A percentile compares a stretch with the other conserved stretches of the same genome.
phyloP scores from a whole-genome alignment of 495 filamentous ascomycete species.

The Aspergillus kassunensis region DNA sequence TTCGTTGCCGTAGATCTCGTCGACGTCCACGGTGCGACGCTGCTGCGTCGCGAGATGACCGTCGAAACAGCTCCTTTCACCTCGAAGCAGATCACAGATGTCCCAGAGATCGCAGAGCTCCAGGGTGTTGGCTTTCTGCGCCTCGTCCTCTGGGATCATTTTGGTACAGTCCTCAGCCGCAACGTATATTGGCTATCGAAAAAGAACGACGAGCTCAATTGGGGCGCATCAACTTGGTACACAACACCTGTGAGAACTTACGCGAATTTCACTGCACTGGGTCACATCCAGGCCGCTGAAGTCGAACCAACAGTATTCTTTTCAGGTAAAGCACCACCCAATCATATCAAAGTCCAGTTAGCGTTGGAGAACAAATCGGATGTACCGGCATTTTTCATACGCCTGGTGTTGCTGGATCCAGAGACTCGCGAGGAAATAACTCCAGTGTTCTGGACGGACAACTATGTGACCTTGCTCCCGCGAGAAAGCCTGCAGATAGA shows the following conservation, averaged over 20 bases:
- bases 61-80: constrained; percentile 19
- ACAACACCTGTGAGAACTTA: constrained; percentile 53
- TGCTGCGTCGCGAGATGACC: constrained; percentile 26
- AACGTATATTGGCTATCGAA: constrained; percentile 61
- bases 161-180: constrained; percentile 39
- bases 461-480: constrained; percentile 61
- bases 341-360: constrained; percentile 23
- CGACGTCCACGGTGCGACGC: constrained; percentile 38
- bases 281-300: constrained; percentile 32
- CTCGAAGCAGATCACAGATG: constrained; percentile 22
- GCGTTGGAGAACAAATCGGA: constrained; percentile 48
- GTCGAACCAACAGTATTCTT: constrained; percentile 26
- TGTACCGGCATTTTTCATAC: constrained; percentile 55
- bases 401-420: constrained; percentile 42
- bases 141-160: constrained; percentile 37
- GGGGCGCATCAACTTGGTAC: constrained; percentile 56
- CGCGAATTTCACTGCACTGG: constrained; percentile 48
- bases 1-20: constrained; percentile 46
- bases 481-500: constrained; percentile 39
- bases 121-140: constrained; percentile 49
- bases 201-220: constrained; percentile 47
- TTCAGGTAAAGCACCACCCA: constrained; percentile 6
- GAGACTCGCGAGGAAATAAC: constrained; percentile 37
- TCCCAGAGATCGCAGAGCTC: constrained; percentile 25
- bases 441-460: constrained; percentile 57